Evolutionary conservation across 192 early-diverging fungal genomes (phyloP).

Genomic region (Globomyces pollinis-pini): DNA sequence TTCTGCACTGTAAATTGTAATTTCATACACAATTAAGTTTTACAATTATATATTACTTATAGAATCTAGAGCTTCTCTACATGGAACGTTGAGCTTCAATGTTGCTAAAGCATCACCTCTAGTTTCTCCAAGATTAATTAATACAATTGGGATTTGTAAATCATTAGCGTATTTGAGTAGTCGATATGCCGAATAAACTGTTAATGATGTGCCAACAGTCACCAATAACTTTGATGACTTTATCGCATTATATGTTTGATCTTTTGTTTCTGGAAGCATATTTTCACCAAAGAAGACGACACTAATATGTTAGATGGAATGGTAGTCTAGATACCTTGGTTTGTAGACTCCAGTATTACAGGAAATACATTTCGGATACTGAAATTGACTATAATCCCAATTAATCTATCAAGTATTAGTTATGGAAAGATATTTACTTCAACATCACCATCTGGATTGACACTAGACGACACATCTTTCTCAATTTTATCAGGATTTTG

Average conservation of each 20-base stretch:
- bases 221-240: slow-evolving; percentile 55
- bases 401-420: no score
- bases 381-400: slow-evolving; percentile 55
- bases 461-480: slow-evolving; percentile 30
- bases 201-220: slow-evolving; percentile 71
- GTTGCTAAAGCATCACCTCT: slow-evolving; percentile 58
- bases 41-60: no score
- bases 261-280: slow-evolving; percentile 47
- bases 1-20: no score
- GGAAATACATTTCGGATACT: slow-evolving; percentile 59
- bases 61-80: no score
- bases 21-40: no score
- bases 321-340: slow-evolving; percentile 18
- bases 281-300: slow-evolving; percentile 92
- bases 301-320: not conserved
- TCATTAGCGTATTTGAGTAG: slow-evolving; percentile 60
- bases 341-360: slow-evolving; percentile 60
- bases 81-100: slow-evolving; percentile 42
- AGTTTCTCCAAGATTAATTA: slow-evolving; percentile 70
- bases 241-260: slow-evolving; percentile 49
- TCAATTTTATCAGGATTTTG: slow-evolving; percentile 16
- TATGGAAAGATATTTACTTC: no score
- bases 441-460: slow-evolving; percentile 80
- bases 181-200: slow-evolving; percentile 76
- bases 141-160: slow-evolving; percentile 49